A percentile compares a stretch with the other conserved stretches of the same genome.
These are phyloP conservation scores for Ramaria rubella DNA, from an alignment of 768 basidiomycete genomes.

Conservation along the genomic window DNA sequence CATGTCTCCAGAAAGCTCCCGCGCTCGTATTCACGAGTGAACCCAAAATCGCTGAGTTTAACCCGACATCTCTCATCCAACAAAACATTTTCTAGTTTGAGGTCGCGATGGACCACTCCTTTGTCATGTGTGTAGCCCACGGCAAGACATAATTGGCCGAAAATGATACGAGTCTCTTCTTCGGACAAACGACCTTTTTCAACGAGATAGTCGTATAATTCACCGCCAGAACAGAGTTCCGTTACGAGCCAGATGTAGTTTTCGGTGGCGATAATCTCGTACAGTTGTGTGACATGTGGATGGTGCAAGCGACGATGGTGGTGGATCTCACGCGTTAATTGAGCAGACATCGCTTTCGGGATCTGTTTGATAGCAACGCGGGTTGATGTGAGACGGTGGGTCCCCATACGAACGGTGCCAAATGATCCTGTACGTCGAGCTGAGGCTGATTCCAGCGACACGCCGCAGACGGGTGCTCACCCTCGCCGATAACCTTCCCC, in stretches of 20 bases:
- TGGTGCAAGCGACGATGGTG: slow-evolving; percentile 97
- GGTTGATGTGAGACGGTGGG: slow-evolving; percentile 84
- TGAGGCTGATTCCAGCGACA: slow-evolving; percentile 14
- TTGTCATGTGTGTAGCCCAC: slow-evolving; percentile 89
- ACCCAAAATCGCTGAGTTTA: slow-evolving; percentile 93
- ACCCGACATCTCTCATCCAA: slow-evolving; percentile 86
- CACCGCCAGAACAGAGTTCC: slow-evolving; percentile 94
- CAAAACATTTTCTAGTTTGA: slow-evolving; percentile 94
- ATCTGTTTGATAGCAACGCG: slow-evolving; percentile 98
- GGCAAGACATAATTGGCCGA: slow-evolving; percentile 93
- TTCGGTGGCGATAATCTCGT: slow-evolving; percentile 97
- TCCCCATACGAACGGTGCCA: slow-evolving; percentile 92
- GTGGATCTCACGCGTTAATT: slow-evolving; percentile 94
- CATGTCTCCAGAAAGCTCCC: slow-evolving; percentile 82
- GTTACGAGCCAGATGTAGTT: slow-evolving; percentile 94
- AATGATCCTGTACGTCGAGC: slow-evolving; percentile 62
- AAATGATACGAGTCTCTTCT: slow-evolving; percentile 78
- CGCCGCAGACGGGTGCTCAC: slow-evolving; percentile 34
- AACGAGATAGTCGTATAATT: slow-evolving; percentile 95
- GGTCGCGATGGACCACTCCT: slow-evolving; percentile 92
- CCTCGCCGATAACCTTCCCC: slow-evolving; percentile 92
- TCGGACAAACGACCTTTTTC: slow-evolving; percentile 87
- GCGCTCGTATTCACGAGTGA: slow-evolving; percentile 84
- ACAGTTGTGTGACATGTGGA: slow-evolving; percentile 91
- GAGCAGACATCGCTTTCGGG: slow-evolving; percentile 85